Base-by-base conservation (phyloP, 257 asterid genomes). In the Solanum chilense region DNA sequence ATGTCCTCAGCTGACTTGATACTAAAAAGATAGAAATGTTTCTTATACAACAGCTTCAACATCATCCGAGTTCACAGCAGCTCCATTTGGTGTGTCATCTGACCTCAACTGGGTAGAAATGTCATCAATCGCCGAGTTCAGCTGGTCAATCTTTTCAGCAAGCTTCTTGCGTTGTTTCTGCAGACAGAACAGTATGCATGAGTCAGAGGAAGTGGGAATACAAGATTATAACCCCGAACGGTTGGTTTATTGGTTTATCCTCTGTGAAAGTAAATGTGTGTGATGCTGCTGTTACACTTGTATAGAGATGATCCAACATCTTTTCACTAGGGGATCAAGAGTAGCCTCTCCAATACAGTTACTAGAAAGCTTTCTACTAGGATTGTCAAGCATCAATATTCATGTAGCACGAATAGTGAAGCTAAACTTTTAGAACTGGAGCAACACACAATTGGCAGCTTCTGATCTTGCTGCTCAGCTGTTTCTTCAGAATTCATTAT, bases 121-220 rank as follows among this genome's bases (percentile, higher is more conserved):
- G 37, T 92, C 92, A 86, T 95, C 99, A 45, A 96, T 95, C 56
- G 98, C 98, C n/a, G 90, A 88, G 77, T 96, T 94, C 81, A 96
- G 95, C 88, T 94, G 95, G 70, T 93, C 98, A 85, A 96, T 95
- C 95, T 95, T 96, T 92, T 94, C 96, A 6, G 95, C 88, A 88
- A 96, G 92, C 89, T 91, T 92, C 95, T 92, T 93, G 88, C 98
- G 95, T 87, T 94, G 93, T 89, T 90, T 94, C 98, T 95, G 95
- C 73, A 82, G 86, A 90, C 45, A 77, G 9, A 35, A 86, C 9
- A 87, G 31, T 47, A 35, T 31, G 71, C 23, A 85, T 14, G 31
- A 37, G 85, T 86, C 62, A 64, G 86, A 64, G 45, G 68, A 42
- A 86, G 52, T 31, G 41, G 60, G 69, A 60, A 44, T 21, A 23